Conservation (phyloP, 2,329 filamentous ascomycete species). For the Exophiala oligosperma region DNA sequence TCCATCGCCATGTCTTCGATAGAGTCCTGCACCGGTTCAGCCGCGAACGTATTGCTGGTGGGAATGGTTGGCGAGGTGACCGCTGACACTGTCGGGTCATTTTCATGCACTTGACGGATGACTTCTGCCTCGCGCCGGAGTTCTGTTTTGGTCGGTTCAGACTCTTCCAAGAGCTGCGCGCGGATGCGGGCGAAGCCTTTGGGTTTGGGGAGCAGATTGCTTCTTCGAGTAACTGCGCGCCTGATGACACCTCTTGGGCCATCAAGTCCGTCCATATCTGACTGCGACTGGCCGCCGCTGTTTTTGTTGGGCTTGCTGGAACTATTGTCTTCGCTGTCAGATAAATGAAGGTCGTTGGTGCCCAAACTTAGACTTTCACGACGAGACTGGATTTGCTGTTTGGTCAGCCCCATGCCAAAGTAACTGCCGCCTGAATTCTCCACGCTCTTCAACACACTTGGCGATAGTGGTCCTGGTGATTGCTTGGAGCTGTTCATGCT, state of each 20-base stretch:
- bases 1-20: slow-evolving; percentile 50
- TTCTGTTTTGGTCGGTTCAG: slow-evolving; percentile 83
- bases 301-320: slow-evolving; percentile 36
- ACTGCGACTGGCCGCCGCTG: slow-evolving; percentile 35
- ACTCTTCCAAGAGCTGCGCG: slow-evolving; percentile 85
- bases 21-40: slow-evolving; percentile 66
- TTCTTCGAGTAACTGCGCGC: slow-evolving; percentile 78
- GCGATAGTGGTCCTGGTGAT: slow-evolving; percentile 73
- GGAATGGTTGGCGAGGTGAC: slow-evolving; percentile 27
- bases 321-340: slow-evolving; percentile 70
- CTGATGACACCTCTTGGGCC: slow-evolving; percentile 73
- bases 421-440: slow-evolving; percentile 55
- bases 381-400: slow-evolving; percentile 56
- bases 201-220: slow-evolving; percentile 91
- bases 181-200: slow-evolving; percentile 93
- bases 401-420: slow-evolving; percentile 53
- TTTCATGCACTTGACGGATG: slow-evolving; percentile 90
- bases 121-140: slow-evolving; percentile 90
- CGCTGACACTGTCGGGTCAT: slow-evolving; percentile 59
- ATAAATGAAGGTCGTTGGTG: slow-evolving; percentile 83
- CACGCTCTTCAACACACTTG: slow-evolving; percentile 62
- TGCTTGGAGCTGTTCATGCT: slow-evolving; percentile 69
- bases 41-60: slow-evolving; percentile 54
- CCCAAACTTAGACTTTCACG: slow-evolving; percentile 89
- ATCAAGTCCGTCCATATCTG: slow-evolving; percentile 31